Conservation (phyloP, 2,329 filamentous ascomycete species). For the Penicillium aurantiogriseum region DNA sequence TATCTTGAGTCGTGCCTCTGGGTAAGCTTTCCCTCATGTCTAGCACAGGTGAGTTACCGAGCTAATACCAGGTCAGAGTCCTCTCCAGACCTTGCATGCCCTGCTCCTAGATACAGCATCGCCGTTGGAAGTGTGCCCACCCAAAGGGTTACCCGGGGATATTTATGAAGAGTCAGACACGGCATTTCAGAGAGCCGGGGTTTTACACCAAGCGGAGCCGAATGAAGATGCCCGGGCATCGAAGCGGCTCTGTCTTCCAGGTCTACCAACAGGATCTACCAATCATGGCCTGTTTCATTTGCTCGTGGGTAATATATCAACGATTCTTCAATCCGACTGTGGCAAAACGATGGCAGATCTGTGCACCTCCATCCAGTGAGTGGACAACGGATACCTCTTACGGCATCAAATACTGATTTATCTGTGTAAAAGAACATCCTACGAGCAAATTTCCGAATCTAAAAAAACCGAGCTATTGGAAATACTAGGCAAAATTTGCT, state of each 20-base stretch:
- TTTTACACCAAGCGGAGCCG: constrained; percentile 10
- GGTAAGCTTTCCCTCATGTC: constrained; percentile 23
- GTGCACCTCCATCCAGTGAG: constrained; percentile 52
- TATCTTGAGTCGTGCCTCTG: constrained; percentile 32
- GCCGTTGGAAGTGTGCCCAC: not conserved
- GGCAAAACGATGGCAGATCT: constrained; percentile 40
- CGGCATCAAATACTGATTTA: constrained; percentile 6
- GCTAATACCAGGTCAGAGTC: constrained; percentile 25
- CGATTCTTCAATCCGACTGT: constrained; percentile 36
- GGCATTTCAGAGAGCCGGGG: constrained; percentile 12
- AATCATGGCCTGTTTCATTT: constrained; percentile 26
- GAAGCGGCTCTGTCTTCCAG: constrained; percentile 39
- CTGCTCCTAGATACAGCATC: constrained; percentile 2
- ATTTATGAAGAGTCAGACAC: not conserved
- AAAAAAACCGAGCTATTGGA: constrained; percentile 56
- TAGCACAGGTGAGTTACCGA: not conserved
- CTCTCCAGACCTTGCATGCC: constrained; percentile 22
- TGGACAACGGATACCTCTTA: constrained; percentile 12
- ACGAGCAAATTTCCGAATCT: constrained; percentile 49
- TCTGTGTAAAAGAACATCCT: constrained; percentile 37
- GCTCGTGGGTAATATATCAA: constrained; percentile 35
- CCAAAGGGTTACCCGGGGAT: not conserved
- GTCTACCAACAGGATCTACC: constrained; percentile 37
- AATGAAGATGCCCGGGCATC: constrained; percentile 26
- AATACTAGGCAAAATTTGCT: constrained; percentile 57